Percentiles rank a stretch among this genome's conserved stretches.
phyloP scores from a whole-genome alignment of 2,329 filamentous ascomycete genomes.

The Ceratocystis smalleyi region DNA sequence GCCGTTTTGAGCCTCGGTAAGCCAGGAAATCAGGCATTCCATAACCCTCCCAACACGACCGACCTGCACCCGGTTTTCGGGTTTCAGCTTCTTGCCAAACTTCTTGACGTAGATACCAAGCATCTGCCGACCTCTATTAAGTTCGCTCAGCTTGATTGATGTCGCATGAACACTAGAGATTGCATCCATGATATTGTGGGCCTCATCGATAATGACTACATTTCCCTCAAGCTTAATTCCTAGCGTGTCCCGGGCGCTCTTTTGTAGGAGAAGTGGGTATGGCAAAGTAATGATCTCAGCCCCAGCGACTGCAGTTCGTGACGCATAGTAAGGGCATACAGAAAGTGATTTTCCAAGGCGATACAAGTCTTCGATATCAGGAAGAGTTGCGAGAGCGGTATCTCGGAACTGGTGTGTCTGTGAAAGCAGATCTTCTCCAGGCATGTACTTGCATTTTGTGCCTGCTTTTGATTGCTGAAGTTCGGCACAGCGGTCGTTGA shows the following conservation, averaged over 20 bases:
- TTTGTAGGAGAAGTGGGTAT: constrained; percentile 79
- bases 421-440: constrained; percentile 57
- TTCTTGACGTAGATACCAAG: constrained; percentile 69
- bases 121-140: constrained; percentile 58
- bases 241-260: constrained; percentile 71
- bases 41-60: constrained; percentile 74
- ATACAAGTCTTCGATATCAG: constrained; percentile 85
- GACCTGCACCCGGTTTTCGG: constrained; percentile 80
- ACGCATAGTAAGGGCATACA: constrained; percentile 94
- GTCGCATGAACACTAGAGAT: constrained; percentile 76
- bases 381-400: constrained; percentile 63
- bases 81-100: constrained; percentile 78
- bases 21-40: constrained; percentile 57
- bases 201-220: constrained; percentile 91
- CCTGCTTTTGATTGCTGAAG: constrained; percentile 56
- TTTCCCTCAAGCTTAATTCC: constrained; percentile 75
- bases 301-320: constrained; percentile 62
- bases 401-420: constrained; percentile 72
- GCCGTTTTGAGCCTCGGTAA: constrained; percentile 37
- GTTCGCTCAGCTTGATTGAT: constrained; percentile 55
- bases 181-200: constrained; percentile 94
- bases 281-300: constrained; percentile 86
- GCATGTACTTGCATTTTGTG: constrained; percentile 60
- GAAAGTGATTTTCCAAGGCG: constrained; percentile 60
- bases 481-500: constrained; percentile 87